These are phyloP conservation scores for Dunaliella sp. DNA, from an alignment of 139 green algal species.

Conservation along the genomic window DNA sequence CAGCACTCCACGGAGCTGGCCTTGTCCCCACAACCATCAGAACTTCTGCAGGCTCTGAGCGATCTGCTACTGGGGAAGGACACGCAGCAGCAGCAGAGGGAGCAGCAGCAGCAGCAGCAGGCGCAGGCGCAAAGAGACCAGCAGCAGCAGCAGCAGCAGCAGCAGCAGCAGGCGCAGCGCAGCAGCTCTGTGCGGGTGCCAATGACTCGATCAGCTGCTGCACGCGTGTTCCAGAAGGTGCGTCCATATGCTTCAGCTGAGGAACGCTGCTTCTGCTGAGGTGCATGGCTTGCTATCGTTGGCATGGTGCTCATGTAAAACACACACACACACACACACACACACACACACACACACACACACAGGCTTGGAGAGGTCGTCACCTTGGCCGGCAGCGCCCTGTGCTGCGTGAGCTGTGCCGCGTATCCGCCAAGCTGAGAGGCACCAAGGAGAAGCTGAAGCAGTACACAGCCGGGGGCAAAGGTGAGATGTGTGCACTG, in stretches of 20 bases:
- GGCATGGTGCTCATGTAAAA: no score
- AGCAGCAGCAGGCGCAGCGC: neutral
- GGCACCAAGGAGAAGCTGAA: neutral
- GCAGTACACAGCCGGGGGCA: neutral
- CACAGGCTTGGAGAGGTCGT: neutral
- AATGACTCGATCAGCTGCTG: neutral
- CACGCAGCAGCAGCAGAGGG: neutral
- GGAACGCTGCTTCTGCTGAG: no score
- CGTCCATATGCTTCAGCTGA: no score
- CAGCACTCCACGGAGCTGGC: neutral
- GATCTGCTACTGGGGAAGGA: neutral
- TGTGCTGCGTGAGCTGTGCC: neutral
- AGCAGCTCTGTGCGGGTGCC: neutral
- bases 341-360: no score
- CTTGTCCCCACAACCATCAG: neutral
- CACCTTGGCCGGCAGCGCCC: neutral
- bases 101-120: neutral
- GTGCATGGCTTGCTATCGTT: no score
- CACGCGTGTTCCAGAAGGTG: neutral
- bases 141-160: neutral
- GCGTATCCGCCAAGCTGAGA: neutral
- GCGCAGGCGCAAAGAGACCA: neutral
- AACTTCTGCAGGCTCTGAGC: neutral
- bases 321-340: no score
- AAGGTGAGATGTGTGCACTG: neutral